Conservation (phyloP, 495 filamentous ascomycete species). For the Tuber melanosporum region DNA sequence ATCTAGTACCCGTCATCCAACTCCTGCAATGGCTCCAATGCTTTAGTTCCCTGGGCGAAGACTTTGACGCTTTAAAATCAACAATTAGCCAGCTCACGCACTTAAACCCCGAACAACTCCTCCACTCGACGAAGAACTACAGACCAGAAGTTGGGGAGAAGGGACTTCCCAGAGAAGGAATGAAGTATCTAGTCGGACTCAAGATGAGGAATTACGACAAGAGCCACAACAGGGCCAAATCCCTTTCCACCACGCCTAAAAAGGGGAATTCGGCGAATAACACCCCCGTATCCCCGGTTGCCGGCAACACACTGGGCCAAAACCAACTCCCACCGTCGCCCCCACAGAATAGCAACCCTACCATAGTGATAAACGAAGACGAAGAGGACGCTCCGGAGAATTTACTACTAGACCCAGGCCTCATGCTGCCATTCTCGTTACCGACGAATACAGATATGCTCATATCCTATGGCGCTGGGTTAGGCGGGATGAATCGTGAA, state of each 20-base stretch:
- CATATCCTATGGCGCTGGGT: slow-evolving; percentile 86
- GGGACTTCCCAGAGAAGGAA: slow-evolving; percentile 72
- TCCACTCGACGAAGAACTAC: slow-evolving; percentile 89
- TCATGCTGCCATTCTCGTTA: slow-evolving; percentile 89
- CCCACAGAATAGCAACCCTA: slow-evolving; percentile 21
- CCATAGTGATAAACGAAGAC: slow-evolving; percentile 38
- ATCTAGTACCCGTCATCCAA: slow-evolving; percentile 87
- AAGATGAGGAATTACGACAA: slow-evolving; percentile 50
- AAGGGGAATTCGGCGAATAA: slow-evolving; percentile 12
- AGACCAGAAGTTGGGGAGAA: slow-evolving; percentile 93
- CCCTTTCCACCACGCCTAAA: slow-evolving; percentile 18
- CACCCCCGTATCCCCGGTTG: slow-evolving; percentile 29
- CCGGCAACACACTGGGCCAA: slow-evolving; percentile 1
- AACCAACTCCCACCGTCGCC: slow-evolving; percentile 6
- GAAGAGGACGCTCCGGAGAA: slow-evolving; percentile 59
- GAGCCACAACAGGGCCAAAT: slow-evolving; percentile 30
- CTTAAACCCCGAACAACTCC: slow-evolving; percentile 78
- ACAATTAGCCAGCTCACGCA: slow-evolving; percentile 83
- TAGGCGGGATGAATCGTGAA: slow-evolving; percentile 86
- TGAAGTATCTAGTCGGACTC: slow-evolving; percentile 76
- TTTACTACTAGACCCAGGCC: slow-evolving; percentile 75
- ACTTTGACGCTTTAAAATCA: slow-evolving; percentile 72
- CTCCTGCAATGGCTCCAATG: slow-evolving; percentile 96
- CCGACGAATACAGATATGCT: slow-evolving; percentile 97
- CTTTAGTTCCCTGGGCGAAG: slow-evolving; percentile 92